phyloP scores from a whole-genome alignment of 352 stramenopile genomes.

The Pythium chondricola region DNA sequence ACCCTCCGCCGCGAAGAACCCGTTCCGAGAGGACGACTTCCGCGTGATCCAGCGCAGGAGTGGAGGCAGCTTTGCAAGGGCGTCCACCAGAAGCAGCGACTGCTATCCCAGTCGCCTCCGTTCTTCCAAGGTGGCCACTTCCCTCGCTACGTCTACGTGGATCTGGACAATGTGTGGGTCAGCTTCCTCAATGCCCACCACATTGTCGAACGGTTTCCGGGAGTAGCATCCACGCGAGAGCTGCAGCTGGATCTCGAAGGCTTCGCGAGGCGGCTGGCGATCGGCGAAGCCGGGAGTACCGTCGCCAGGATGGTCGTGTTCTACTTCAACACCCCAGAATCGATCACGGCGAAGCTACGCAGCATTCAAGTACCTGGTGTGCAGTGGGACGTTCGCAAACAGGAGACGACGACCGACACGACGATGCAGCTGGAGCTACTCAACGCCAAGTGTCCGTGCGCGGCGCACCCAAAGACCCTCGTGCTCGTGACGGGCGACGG shows the following conservation, averaged over 20 bases:
- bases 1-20: too few species aligned
- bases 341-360: conserved; percentile 10
- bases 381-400: conserved; percentile 22
- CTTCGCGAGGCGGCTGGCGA: conserved; percentile 24
- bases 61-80: too few species aligned
- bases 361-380: conserved; percentile 11
- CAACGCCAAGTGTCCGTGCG: conserved; percentile 17
- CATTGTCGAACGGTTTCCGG: conserved; percentile 22
- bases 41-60: too few species aligned
- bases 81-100: too few species aligned
- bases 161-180: conserved; percentile 34
- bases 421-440: conserved; percentile 29
- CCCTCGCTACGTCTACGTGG: conserved; percentile 32
- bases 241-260: conserved; percentile 28
- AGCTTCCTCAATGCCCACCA: conserved; percentile 20
- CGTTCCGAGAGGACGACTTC: too few species aligned
- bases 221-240: conserved; percentile 20
- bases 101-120: too few species aligned
- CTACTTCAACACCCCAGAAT: conserved; percentile 28
- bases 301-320: conserved; percentile 17
- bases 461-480: conserved; percentile 26
- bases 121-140: not conserved
- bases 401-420: conserved; percentile 25
- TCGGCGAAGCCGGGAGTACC: not conserved
- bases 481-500: conserved; percentile 36